Conservation (phyloP, 2,329 filamentous ascomycete genomes). For the Zalaria sp. region DNA sequence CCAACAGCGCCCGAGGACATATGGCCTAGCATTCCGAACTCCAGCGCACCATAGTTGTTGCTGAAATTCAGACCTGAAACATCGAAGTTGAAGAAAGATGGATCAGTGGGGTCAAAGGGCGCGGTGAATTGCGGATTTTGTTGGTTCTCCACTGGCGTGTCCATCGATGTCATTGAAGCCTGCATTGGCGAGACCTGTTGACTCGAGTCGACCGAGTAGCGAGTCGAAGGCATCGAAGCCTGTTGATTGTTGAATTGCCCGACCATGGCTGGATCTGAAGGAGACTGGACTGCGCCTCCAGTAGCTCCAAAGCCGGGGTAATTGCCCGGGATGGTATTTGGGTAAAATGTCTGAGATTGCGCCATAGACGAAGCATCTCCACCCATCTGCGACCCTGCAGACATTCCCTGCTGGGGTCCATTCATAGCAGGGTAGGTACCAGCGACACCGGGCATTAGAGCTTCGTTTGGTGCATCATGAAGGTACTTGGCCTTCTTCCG, state of each 20-base stretch:
- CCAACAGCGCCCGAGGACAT: constrained; percentile 72
- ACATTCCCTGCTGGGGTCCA: constrained; percentile 18
- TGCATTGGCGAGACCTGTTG: constrained; percentile 33
- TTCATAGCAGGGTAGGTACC: constrained; percentile 42
- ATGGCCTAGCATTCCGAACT: constrained; percentile 91
- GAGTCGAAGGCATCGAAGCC: constrained; percentile 1
- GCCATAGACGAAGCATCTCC: constrained; percentile 3
- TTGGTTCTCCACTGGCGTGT: constrained; percentile 21
- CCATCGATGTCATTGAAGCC: constrained; percentile 33
- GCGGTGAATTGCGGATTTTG: constrained; percentile 34
- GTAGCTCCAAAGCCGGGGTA: constrained; percentile 6
- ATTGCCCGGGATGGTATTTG: constrained; percentile 1
- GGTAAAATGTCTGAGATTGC: constrained; percentile 11
- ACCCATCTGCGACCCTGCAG: constrained; percentile 4
- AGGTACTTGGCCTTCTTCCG: constrained; percentile 99
- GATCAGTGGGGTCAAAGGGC: constrained; percentile 71
- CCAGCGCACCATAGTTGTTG: constrained; percentile 87
- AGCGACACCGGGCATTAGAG: constrained; percentile 71
- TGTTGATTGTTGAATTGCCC: constrained; percentile 35
- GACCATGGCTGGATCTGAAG: constrained; percentile 30
- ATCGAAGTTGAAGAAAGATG: constrained; percentile 89
- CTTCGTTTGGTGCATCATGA: constrained; percentile 84
- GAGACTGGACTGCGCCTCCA: constrained; percentile 20
- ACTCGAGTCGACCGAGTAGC: constrained; percentile 19
- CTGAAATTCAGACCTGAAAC: constrained; percentile 88